A percentile compares a stretch with the other conserved stretches of the same genome.
Conservation (phyloP, 257 asterid species). For the Salvia splendens region DNA sequence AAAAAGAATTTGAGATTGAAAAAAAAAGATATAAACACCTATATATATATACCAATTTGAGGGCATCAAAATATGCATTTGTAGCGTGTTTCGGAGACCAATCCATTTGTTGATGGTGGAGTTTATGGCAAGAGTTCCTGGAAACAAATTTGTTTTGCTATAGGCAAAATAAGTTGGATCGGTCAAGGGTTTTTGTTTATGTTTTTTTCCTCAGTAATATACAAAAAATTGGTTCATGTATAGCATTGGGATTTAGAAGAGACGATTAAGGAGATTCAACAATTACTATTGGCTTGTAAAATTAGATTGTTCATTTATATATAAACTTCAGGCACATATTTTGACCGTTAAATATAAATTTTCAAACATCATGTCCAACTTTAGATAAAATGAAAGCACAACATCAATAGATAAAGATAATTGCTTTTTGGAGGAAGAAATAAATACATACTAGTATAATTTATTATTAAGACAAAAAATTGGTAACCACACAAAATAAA, state of each 20-base stretch:
- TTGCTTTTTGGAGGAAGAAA: too few species aligned
- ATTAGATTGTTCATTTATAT: background rate
- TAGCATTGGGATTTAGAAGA: constrained; percentile 12
- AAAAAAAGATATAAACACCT: background rate
- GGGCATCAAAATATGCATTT: constrained; percentile 67
- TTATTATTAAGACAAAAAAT: too few species aligned
- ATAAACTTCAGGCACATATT: too few species aligned
- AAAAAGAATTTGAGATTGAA: background rate
- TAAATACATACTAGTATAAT: too few species aligned
- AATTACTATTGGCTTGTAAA: constrained; percentile 33
- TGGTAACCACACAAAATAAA: too few species aligned
- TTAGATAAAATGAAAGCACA: too few species aligned
- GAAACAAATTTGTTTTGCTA: constrained; percentile 10
- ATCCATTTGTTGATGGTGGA: constrained; percentile 44
- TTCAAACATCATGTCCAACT: too few species aligned
- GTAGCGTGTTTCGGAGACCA: constrained; percentile 63
- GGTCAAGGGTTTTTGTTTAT: constrained; percentile 32
- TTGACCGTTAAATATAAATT: too few species aligned
- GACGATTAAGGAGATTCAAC: constrained; percentile 43
- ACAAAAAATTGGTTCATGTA: background rate
- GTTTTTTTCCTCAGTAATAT: background rate
- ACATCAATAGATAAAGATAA: too few species aligned
- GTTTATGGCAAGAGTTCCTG: constrained; percentile 6
- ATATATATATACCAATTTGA: constrained; percentile 47
- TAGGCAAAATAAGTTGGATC: constrained; percentile 22